Base-by-base conservation (phyloP, 2,329 filamentous ascomycete genomes). In the Ophiostoma ips region DNA sequence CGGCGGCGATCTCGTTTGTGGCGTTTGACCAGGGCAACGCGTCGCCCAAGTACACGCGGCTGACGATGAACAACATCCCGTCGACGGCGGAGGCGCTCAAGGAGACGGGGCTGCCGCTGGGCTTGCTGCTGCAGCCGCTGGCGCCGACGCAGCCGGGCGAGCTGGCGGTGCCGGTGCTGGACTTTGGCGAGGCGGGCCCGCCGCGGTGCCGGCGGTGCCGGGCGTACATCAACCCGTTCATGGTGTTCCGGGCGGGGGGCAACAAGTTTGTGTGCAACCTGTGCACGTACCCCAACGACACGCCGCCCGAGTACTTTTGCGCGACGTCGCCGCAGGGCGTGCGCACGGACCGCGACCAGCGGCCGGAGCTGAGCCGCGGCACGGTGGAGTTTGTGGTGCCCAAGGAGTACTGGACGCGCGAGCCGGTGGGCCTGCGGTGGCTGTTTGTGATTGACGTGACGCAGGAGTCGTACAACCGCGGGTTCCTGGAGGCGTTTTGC, bases 211-310 rank as follows among this genome's bases (percentile, higher is more conserved):
- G 87, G 59, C 77, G 92, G 68, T 98, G 92, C 70, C 78, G 92
- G 62, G 84, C 90, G 13, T 98, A 98, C 67, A 94, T 98, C 68
- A 98, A 98, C 62, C 92, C 92, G 2, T 98, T 98, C 64, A 96
- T 98, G 92, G 85, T 89, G 62, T 98, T 98, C 73, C 79, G 84
- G 52, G 83, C 84, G 15, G 90, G 90, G 35, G 92, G 92, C 51
- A 95, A 90, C 68, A 95, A 94, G 64, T 94, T 95, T 63, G 87
- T 95, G 48, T 98, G 92, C 71, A 98, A 98, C 62, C 86, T 98
- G 68, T 98, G 92, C 69, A 92, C 85, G 19, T 94, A 96, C 64
- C 88, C 92, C 46, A 98, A 96, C 63, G 92, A 98, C 61, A 94
- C 94, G 0, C 72, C 87, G 0, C 68, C 85, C 1, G 90, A 95